A percentile compares a stretch with the other conserved stretches of the same genome.
Conservation (phyloP, 2,329 filamentous ascomycete genomes). For the Neospermospora avenae region DNA sequence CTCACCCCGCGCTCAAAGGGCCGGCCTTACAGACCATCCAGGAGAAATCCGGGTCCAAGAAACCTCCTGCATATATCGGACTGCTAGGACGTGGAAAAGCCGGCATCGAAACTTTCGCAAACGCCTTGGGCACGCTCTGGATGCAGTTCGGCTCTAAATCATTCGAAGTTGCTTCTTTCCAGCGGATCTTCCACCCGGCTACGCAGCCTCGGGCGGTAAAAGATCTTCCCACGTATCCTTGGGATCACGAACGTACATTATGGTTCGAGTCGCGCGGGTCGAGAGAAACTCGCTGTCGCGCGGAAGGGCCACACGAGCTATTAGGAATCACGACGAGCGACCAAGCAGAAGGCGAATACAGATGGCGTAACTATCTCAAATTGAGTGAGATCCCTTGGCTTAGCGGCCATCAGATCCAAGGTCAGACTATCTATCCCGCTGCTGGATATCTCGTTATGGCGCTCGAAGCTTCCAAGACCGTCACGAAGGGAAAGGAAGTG, state of each 20-base stretch:
- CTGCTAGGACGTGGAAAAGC: slow-evolving; percentile 9
- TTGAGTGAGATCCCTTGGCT: slow-evolving; percentile 42
- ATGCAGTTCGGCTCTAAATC: slow-evolving; percentile 22
- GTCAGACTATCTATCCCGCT: slow-evolving; percentile 40
- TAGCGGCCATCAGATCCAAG: slow-evolving; percentile 41
- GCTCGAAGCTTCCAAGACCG: slow-evolving; percentile 39
- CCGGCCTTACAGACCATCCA: slow-evolving; percentile 28
- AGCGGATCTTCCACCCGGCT: neutral
- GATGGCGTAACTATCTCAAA: slow-evolving; percentile 17
- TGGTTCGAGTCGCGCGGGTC: slow-evolving; percentile 20
- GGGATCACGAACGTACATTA: slow-evolving; percentile 13
- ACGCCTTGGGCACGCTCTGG: slow-evolving; percentile 25
- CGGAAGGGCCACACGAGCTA: slow-evolving; percentile 10
- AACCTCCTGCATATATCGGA: slow-evolving; percentile 14
- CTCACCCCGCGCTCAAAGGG: slow-evolving; percentile 35
- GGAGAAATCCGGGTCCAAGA: neutral
- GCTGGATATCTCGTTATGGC: slow-evolving; percentile 47
- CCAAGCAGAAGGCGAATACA: neutral
- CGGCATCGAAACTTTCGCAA: slow-evolving; percentile 20
- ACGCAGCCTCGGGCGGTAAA: neutral
- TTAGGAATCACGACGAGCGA: slow-evolving; percentile 13
- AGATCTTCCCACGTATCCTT: slow-evolving; percentile 20
- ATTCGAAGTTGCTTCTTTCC: slow-evolving; percentile 5
- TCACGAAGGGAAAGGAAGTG: neutral
- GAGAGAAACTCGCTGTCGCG: neutral